A percentile compares a stretch with the other conserved stretches of the same genome.
These are phyloP conservation scores for Auricularia sp. DNA, from an alignment of 768 basidiomycete species.

Conservation along the genomic window DNA sequence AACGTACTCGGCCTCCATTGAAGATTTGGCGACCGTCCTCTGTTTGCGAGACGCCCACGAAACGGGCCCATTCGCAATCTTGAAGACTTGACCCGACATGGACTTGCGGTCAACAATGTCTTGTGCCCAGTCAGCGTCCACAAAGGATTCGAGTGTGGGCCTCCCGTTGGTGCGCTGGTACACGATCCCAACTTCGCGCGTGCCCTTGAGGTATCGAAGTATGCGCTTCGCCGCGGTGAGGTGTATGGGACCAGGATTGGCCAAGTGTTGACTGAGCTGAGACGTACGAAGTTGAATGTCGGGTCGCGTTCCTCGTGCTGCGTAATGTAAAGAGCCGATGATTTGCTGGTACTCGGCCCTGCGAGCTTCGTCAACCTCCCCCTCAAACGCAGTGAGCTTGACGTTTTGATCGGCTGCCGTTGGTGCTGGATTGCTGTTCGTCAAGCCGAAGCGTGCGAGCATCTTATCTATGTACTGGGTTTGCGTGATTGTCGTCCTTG, in stretches of 20 bases:
- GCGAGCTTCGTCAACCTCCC: constrained; percentile 5
- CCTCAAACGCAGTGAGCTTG: not conserved
- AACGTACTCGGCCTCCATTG: constrained; percentile 17
- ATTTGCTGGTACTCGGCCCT: constrained; percentile 11
- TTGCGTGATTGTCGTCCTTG: not conserved
- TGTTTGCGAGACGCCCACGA: no score
- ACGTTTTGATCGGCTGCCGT: constrained; percentile 4
- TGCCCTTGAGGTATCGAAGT: constrained; percentile 2
- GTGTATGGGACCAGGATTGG: constrained; percentile 2
- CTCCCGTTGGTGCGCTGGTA: constrained; percentile 7
- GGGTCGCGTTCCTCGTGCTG: constrained; percentile 11
- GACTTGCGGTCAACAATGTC: not conserved
- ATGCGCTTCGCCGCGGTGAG: constrained; percentile 3
- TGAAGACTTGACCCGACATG: no score
- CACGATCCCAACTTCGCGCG: not conserved
- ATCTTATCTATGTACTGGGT: not conserved
- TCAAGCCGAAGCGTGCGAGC: not conserved
- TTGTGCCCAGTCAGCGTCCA: constrained; percentile 15
- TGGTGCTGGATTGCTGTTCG: constrained; percentile 2
- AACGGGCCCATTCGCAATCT: no score
- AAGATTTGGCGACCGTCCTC: constrained; percentile 13
- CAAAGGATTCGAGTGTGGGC: not conserved
- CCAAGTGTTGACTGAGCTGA: constrained; percentile 10
- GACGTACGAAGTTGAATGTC: constrained; percentile 13
- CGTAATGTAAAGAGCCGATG: constrained; percentile 23